Evolutionary conservation across 768 basidiomycete genomes (phyloP).

Genomic region (Lactarius akahatsu): DNA sequence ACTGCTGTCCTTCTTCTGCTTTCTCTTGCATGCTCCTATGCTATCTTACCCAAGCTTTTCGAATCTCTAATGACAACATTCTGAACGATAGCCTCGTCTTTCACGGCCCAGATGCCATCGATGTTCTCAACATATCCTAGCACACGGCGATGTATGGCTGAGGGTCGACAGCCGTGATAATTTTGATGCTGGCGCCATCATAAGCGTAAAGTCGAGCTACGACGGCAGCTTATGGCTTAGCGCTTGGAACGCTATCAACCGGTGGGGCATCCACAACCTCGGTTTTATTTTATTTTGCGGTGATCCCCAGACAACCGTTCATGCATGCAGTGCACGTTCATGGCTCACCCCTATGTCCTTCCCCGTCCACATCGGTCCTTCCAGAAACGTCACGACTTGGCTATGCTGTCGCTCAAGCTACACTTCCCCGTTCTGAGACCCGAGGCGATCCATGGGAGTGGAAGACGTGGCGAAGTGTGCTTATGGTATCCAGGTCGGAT

Average conservation of each 20-base stretch:
- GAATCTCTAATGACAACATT: constrained; percentile 56
- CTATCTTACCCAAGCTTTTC: constrained; percentile 46
- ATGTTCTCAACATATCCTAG: constrained; percentile 61
- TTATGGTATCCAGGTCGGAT: neutral
- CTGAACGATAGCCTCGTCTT: constrained; percentile 55
- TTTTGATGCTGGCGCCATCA: constrained; percentile 61
- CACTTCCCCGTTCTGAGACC: too few species aligned
- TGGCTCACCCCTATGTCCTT: constrained; percentile 17
- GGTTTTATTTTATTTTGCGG: constrained; percentile 37
- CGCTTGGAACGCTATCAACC: constrained; percentile 64
- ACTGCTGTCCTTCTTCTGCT: constrained; percentile 41
- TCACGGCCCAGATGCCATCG: constrained; percentile 58
- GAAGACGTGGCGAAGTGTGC: too few species aligned
- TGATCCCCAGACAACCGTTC: constrained; percentile 32
- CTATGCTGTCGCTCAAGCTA: too few species aligned
- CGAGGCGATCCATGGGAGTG: too few species aligned
- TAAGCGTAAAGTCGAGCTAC: constrained; percentile 51
- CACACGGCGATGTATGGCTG: constrained; percentile 58
- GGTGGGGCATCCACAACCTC: constrained; percentile 60
- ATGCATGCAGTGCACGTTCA: neutral
- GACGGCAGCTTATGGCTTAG: constrained; percentile 46
- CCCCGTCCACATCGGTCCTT: too few species aligned
- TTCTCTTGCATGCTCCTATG: constrained; percentile 66
- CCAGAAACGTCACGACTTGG: too few species aligned
- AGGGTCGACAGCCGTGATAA: constrained; percentile 58